Evolutionary conservation across 139 green algal genomes (phyloP).

Genomic region (Chlorella vulgaris): DNA sequence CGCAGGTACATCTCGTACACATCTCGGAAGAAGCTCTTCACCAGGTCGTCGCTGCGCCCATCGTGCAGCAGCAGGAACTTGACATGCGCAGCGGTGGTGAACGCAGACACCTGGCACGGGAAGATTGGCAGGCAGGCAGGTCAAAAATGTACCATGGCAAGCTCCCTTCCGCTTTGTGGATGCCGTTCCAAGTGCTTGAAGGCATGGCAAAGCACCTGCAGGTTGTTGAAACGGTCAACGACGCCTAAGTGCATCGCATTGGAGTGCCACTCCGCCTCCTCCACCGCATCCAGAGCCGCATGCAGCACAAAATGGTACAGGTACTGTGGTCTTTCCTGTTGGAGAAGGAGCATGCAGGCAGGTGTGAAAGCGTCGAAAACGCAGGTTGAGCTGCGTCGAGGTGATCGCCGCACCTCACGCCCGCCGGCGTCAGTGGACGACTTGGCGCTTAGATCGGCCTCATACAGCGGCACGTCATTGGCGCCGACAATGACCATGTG

Average conservation of each 20-base stretch:
- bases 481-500: constrained; percentile 86
- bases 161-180: too few species aligned
- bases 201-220: constrained; percentile 48
- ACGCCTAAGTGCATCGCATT: constrained; percentile 83
- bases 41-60: constrained; percentile 74
- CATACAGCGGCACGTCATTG: constrained; percentile 84
- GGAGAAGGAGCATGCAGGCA: not conserved
- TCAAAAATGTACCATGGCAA: not conserved
- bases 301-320: constrained; percentile 98
- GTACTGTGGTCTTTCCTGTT: constrained; percentile 87
- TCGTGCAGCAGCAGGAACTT: constrained; percentile 92
- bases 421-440: constrained; percentile 14
- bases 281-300: constrained; percentile 89
- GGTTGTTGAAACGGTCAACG: constrained; percentile 96
- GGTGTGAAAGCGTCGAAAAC: too few species aligned
- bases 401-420: constrained; percentile 30
- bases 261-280: constrained; percentile 87
- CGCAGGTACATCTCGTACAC: constrained; percentile 90
- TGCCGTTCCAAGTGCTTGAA: too few species aligned
- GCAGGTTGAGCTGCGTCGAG: too few species aligned
- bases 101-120: constrained; percentile 76
- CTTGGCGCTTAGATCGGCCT: constrained; percentile 71
- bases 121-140: not conserved
- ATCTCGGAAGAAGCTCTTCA: constrained; percentile 89
- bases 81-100: constrained; percentile 76